Evolutionary conservation across 257 asterid genomes (phyloP), one percentile per base, ranked within the genome.

Genomic region (Linaria vulgaris): DNA sequence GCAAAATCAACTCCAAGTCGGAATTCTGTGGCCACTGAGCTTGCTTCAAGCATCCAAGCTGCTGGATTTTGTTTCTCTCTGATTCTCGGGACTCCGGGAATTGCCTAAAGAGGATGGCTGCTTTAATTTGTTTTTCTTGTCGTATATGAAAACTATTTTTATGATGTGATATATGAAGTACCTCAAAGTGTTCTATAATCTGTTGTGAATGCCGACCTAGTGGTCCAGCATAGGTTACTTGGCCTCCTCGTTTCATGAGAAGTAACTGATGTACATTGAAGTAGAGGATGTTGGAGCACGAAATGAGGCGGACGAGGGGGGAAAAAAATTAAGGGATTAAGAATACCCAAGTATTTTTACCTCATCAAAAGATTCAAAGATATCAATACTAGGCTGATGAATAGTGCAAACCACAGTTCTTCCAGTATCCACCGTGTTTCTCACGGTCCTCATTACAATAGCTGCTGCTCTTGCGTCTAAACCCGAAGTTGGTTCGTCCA

Each of bases 41-140:
- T 90, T 24, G 76, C 92, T 80, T 87, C 95, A n/a, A 90, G 83
- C 97, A 87, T 90, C 97, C 95, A 90, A 6, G 96, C 81, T 47
- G 97, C 91, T 13, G 94, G 94, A 66, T 90, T 88, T 45, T 82
- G 78, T 66, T 90, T 88, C 65, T 85, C 95, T 72, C 72, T 82
- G 55, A 90, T 90, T 67, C 60, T 85, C 19, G 83, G 76, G 12
- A 83, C 89, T 56, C 91, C 88, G 2, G 87, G 74, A 41, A 87
- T 66, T 17, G 81, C 84, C 95, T 89, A 67, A 66, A 41, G 21
- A 27, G n/a, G 24, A 43, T 55, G 46, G 52, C 1, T 16, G 15
- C n/a, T 50, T 59, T 51, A n/a, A 41, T 54, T 20, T 19, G 8
- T 7, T 44, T 14, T 48, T 39, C 15, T 30, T 21, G 12, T 17